phyloP scores from a whole-genome alignment of 768 basidiomycete genomes.

The Lactifluus subvellereus region DNA sequence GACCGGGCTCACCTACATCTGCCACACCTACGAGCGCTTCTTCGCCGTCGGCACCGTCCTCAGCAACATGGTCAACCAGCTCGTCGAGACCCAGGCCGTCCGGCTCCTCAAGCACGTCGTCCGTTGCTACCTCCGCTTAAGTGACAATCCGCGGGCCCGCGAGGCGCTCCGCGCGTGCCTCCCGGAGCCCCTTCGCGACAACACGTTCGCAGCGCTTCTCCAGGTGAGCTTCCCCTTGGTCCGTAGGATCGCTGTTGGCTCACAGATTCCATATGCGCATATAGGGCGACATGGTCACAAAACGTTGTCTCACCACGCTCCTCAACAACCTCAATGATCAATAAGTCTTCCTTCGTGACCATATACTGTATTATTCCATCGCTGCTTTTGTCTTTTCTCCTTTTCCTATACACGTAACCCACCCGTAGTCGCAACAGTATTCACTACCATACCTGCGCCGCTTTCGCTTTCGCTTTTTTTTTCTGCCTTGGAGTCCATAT shows the following conservation, averaged over 20 bases:
- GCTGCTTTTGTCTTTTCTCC: not conserved
- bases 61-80: conserved; percentile 97
- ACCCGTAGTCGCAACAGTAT: conserved; percentile 21
- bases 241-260: not conserved
- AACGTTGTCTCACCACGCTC: conserved; percentile 85
- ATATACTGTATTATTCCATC: conserved; percentile 12
- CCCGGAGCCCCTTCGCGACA: conserved; percentile 90
- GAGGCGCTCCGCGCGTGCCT: conserved; percentile 94
- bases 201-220: conserved; percentile 85
- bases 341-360: conserved; percentile 4
- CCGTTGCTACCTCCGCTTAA: conserved; percentile 90
- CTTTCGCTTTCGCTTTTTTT: conserved; percentile 11
- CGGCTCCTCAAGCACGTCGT: conserved; percentile 96
- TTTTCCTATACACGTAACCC: conserved; percentile 11
- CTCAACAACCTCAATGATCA: conserved; percentile 78
- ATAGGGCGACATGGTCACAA: conserved; percentile 98
- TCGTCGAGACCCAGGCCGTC: conserved; percentile 97
- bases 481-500: conserved; percentile 17
- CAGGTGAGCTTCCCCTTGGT: conserved; percentile 50
- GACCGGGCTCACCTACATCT: conserved; percentile 96
- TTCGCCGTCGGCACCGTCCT: conserved; percentile 98
- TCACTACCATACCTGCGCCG: conserved; percentile 22
- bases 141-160: conserved; percentile 92
- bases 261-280: not conserved
- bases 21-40: conserved; percentile 99